Conservation (phyloP, 495 filamentous ascomycete species). For the Podospora pseudopauciseta region DNA sequence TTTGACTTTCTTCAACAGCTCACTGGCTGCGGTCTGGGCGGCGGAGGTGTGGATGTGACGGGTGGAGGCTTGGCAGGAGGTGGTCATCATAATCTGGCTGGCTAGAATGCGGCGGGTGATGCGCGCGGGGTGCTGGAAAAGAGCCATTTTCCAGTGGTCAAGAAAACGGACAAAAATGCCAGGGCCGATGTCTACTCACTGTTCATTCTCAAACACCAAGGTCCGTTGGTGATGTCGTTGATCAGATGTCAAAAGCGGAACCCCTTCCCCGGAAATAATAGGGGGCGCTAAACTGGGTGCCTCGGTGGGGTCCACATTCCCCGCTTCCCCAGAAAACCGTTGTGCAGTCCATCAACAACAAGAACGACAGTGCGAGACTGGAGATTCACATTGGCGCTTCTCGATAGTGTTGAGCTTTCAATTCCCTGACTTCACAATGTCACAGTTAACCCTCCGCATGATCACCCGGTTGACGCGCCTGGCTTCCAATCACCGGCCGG, state of each 20-base stretch:
- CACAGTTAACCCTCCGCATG: background rate
- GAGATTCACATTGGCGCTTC: no score
- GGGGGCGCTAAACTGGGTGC: background rate
- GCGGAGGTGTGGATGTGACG: slow-evolving; percentile 7
- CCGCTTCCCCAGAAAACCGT: background rate
- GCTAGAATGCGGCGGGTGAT: background rate
- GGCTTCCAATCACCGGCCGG: background rate
- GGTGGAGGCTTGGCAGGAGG: background rate
- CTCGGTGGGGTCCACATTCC: background rate
- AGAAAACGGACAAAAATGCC: background rate
- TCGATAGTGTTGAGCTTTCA: background rate
- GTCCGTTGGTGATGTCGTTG: background rate
- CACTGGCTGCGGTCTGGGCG: slow-evolving; percentile 9
- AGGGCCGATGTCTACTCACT: background rate
- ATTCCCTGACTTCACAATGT: background rate
- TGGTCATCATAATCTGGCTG: background rate
- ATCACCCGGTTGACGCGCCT: background rate
- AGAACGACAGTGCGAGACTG: background rate
- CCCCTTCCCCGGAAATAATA: background rate
- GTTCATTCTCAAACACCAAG: background rate
- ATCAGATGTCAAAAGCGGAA: background rate
- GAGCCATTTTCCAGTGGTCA: background rate
- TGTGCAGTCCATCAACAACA: background rate
- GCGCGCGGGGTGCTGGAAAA: background rate
- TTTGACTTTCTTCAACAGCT: slow-evolving; percentile 10